These are phyloP conservation scores for Pythium brachiatum DNA, from an alignment of 352 stramenopile species.

Conservation along the genomic window DNA sequence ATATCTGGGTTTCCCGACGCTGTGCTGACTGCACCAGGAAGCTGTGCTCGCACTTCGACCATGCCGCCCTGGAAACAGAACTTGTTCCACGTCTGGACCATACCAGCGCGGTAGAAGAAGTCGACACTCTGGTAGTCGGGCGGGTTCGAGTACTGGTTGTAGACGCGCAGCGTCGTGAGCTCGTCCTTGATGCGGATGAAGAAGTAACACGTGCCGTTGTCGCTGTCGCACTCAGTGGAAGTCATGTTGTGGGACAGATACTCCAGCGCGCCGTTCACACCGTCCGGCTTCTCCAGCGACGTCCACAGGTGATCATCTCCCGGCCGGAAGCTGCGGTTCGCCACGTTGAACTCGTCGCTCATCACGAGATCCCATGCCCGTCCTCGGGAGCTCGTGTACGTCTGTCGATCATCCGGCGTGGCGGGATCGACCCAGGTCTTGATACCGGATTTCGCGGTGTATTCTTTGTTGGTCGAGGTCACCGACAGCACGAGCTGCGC, in stretches of 20 bases:
- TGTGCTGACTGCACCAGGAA: constrained; percentile 70
- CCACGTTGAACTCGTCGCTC: constrained; percentile 21
- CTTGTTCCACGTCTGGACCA: constrained; percentile 92
- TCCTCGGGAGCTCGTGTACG: constrained; percentile 40
- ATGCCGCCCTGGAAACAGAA: constrained; percentile 93
- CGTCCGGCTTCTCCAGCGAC: constrained; percentile 93
- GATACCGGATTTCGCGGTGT: constrained; percentile 48
- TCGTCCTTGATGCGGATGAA: constrained; percentile 58
- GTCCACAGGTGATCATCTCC: constrained; percentile 93
- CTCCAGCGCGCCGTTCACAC: constrained; percentile 89
- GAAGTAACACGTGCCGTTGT: constrained; percentile 53
- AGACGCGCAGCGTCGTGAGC: constrained; percentile 39
- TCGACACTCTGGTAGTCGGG: constrained; percentile 42
- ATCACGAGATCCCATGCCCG: not conserved
- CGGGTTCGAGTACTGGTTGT: constrained; percentile 54
- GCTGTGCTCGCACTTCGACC: constrained; percentile 79
- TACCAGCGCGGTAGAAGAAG: constrained; percentile 59
- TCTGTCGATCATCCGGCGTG: constrained; percentile 38
- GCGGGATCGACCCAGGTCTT: constrained; percentile 49
- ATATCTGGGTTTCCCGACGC: constrained; percentile 33
- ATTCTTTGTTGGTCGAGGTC: constrained; percentile 14
- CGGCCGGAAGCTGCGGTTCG: constrained; percentile 84
- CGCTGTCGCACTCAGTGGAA: constrained; percentile 45
- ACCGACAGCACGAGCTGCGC: no score
- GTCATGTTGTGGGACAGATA: constrained; percentile 91